A percentile compares a stretch with the other conserved stretches of the same genome.
Evolutionary conservation across 208 protist species (phyloP).

Genomic region (Trypanosoma theileri): DNA sequence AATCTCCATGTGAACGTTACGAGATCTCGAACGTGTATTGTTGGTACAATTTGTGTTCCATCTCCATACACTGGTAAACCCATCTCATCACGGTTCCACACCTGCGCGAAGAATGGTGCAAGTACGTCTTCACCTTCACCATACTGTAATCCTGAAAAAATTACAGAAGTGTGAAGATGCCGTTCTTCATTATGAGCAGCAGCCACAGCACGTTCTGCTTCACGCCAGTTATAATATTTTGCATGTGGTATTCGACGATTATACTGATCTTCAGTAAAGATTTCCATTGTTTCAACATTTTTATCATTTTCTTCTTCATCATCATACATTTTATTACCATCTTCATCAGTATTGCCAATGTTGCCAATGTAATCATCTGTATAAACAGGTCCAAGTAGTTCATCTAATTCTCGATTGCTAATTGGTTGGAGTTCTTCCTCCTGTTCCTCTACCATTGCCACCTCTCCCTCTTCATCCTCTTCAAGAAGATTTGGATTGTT

Average conservation of each 20-base stretch:
- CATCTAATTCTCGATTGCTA: constrained; percentile 33
- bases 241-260: constrained; percentile 91
- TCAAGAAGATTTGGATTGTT: constrained; percentile 21
- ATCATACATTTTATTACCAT: constrained; percentile 1
- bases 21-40: constrained; percentile 92
- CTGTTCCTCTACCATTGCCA: constrained; percentile 22
- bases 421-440: constrained; percentile 43
- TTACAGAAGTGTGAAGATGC: constrained; percentile 84
- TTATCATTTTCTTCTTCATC: constrained; percentile 4
- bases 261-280: constrained; percentile 93
- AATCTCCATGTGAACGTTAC: constrained; percentile 80
- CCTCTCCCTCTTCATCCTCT: constrained; percentile 25
- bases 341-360: background rate
- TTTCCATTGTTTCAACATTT: constrained; percentile 35
- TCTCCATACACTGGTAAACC: constrained; percentile 86
- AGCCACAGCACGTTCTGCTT: constrained; percentile 92
- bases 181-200: constrained; percentile 68
- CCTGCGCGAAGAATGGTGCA: constrained; percentile 86
- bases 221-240: constrained; percentile 89
- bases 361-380: background rate
- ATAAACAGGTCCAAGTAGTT: constrained; percentile 25
- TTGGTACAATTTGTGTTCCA: constrained; percentile 86
- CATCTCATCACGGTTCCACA: constrained; percentile 64
- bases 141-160: constrained; percentile 90
- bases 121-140: constrained; percentile 89